A percentile compares a stretch with the other conserved stretches of the same genome.
Evolutionary conservation across 768 basidiomycete species (phyloP).

Genomic region (Punctularia strigosozonata): DNA sequence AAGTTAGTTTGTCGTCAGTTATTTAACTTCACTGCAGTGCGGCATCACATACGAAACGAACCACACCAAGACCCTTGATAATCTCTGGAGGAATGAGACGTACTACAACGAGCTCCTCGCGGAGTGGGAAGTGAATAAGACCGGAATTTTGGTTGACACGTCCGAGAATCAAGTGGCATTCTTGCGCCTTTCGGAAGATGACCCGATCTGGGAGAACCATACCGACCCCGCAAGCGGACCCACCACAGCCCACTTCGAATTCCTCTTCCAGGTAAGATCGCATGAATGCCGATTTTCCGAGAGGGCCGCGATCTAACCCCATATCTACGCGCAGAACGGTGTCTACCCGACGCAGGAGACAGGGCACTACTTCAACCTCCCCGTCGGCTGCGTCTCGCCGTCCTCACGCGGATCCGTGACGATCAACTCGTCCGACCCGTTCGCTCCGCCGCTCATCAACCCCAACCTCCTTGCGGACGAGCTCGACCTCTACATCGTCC

Average conservation of each 20-base stretch:
- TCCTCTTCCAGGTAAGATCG: neutral
- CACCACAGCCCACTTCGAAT: neutral
- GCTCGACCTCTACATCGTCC: conserved; percentile 9
- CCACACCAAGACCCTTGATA: too few species aligned
- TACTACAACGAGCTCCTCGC: too few species aligned
- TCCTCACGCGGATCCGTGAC: conserved; percentile 7
- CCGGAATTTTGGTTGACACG: too few species aligned
- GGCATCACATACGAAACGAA: too few species aligned
- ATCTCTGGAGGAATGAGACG: too few species aligned
- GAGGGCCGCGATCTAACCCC: too few species aligned
- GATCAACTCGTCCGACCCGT: conserved; percentile 25
- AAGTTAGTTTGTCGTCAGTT: too few species aligned
- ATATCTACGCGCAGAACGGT: too few species aligned
- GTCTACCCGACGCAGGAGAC: neutral
- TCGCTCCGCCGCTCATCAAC: conserved; percentile 29
- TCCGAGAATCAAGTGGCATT: too few species aligned
- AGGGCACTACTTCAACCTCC: neutral
- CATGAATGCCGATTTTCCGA: neutral
- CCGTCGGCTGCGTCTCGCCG: neutral
- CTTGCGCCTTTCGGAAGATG: conserved; percentile 3
- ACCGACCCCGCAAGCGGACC: neutral
- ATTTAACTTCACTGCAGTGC: too few species aligned
- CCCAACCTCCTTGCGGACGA: conserved; percentile 21
- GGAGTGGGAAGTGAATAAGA: too few species aligned
- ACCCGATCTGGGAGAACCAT: conserved; percentile 1